Conservation (phyloP, 768 basidiomycete species). For the Pleurotus ostreatus region DNA sequence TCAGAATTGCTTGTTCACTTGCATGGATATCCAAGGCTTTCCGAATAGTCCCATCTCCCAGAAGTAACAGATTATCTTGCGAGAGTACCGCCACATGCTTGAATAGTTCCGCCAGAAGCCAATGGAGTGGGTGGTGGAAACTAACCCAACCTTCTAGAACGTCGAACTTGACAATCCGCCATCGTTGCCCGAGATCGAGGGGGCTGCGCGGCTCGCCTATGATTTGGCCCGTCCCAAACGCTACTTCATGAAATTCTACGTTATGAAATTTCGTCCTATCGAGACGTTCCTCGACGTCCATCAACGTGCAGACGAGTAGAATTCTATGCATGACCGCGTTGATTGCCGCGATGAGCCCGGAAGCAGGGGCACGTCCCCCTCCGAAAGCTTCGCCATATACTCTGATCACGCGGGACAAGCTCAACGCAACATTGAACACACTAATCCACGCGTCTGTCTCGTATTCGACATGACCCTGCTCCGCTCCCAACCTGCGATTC, state of each 20-base stretch:
- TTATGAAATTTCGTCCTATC: conserved; percentile 63
- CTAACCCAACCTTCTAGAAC: conserved; percentile 81
- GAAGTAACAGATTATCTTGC: conserved; percentile 45
- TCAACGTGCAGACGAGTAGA: conserved; percentile 63
- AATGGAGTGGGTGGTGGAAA: conserved; percentile 90
- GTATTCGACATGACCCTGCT: conserved; percentile 85
- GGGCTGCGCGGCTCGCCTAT: background rate
- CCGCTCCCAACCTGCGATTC: conserved; percentile 65
- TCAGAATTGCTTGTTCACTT: conserved; percentile 65
- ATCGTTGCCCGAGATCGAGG: conserved; percentile 17
- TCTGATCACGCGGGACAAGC: conserved; percentile 83
- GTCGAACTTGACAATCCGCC: conserved; percentile 72
- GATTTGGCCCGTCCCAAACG: conserved; percentile 48
- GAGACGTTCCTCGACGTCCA: conserved; percentile 48
- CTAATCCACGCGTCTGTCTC: conserved; percentile 97
- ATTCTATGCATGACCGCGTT: conserved; percentile 68
- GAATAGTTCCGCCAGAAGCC: conserved; percentile 85
- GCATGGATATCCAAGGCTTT: conserved; percentile 60
- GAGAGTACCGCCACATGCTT: conserved; percentile 74
- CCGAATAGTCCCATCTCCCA: conserved; percentile 51
- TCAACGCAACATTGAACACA: conserved; percentile 93
- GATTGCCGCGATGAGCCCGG: conserved; percentile 65
- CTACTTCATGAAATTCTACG: conserved; percentile 60
- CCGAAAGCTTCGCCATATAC: conserved; percentile 83
- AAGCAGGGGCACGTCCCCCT: conserved; percentile 43